Evolutionary conservation across 2,329 filamentous ascomycete species (phyloP), one percentile per base, ranked within the genome.

Genomic region (Cordyceps javanica): DNA sequence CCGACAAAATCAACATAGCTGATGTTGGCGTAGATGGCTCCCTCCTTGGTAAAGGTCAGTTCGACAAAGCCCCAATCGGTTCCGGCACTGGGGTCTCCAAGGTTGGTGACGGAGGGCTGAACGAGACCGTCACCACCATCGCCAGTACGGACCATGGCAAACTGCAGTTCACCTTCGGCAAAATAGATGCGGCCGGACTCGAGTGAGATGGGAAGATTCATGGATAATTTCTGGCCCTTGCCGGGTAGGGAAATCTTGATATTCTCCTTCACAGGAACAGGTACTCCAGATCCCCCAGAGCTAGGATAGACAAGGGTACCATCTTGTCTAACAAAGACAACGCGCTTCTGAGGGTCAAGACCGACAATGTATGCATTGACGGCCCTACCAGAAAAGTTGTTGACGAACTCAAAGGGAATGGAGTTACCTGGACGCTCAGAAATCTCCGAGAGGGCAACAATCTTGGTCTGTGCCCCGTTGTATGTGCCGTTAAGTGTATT

Each of bases 1-100:
- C 78, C 71, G 19, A 80, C 73, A 60, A 79, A 80, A 63, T 81
- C 78, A 32, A 81, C 78, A 57, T 76, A 80, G 49, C 72, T 77
- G 55, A 81, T 73, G 64, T 81, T 80, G 60, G 77, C 75, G 42
- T 69, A 79, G 26, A 80, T 63, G 7, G 68, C 65, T 0, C 70
- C 70, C 1, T 69, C 62, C 0, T 62, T 48, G n/a, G 68, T 76
- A 62, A 73, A 74, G 2, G 76, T 77, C 28, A 81, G 67, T 62
- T 81, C 78, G 19, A 78, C 70, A 55, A 80, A 81, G 1, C 77
- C 77, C 77, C 77, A 81, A 63, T 75, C 74, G 38, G 77, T 64
- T 2, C 65, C 69, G 0, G 73, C 67, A 28, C 72, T 77, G 3
- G 77, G 73, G 55, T 80, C 77, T 3, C 60, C 54, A 0, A 73